Evolutionary conservation across 306 rosid species (phyloP), one percentile per base, ranked within the genome.

Genomic region (Acacia confusa): DNA sequence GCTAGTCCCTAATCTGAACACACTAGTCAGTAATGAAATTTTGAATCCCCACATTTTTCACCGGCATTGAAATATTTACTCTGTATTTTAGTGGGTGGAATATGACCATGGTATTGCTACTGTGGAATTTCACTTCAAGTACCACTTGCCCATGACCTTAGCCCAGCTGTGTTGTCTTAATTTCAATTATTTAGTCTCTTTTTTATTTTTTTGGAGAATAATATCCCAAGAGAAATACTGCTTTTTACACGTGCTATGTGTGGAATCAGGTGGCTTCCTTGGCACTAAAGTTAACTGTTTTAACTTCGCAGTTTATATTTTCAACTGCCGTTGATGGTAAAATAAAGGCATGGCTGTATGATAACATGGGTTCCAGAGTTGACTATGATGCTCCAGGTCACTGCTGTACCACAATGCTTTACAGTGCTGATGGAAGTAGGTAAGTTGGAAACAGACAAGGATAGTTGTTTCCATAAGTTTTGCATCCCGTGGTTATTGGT

Each of bases 271-370:
- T 85, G 25, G 78, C 61, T 79, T 68, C 69, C 9, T 4, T 74
- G 64, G 55, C 67, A 63, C 73, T 83, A 77, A 80, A 68, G 53
- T 50, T 58, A 82, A 78, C 66, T 48, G 9, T 74, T 78, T 78
- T 85, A 74, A 80, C 73, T 82, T 87, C 86, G 81, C 91, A 94
- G 98, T 92, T 91, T 82, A 92, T 94, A 83, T 92, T 88, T 87
- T 94, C 98, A 70, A 94, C 97, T 65, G 92, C 97, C 48, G 78
- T 80, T 82, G 96, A 92, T 86, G 98, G 98, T 67, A 94, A 91
- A 88, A 94, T 94, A 85, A 94, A 92, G 86, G 95, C 96, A n/a
- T 94, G 98, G 97, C 77, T 94, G 44, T 94, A 94, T 25, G 96
- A 92, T 81, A 85, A 89, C 84, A 61, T 82, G 90, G 98, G 97